These are phyloP conservation scores for Picochlorum costavermella DNA, from an alignment of 139 green algal species.

Conservation along the genomic window DNA sequence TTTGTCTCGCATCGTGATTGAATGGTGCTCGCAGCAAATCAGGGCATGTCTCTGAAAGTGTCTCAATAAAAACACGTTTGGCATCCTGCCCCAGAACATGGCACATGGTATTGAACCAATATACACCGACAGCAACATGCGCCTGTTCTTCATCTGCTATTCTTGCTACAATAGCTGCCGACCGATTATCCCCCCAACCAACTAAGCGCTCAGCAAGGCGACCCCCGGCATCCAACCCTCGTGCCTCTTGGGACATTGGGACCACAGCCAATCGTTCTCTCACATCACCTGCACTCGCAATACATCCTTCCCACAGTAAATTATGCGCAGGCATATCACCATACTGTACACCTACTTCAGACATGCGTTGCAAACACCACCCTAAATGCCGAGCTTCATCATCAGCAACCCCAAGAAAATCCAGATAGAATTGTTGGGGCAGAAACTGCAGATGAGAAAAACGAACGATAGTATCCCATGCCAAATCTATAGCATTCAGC, in stretches of 20 bases:
- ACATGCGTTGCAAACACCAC: constrained; percentile 62
- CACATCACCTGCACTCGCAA: constrained; percentile 22
- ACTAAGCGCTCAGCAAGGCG: constrained; percentile 47
- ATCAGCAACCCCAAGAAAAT: constrained; percentile 77
- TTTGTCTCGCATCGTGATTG: constrained; percentile 25
- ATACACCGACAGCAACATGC: constrained; percentile 63
- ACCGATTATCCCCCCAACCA: constrained; percentile 54
- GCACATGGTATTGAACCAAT: constrained; percentile 62
- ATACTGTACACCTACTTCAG: constrained; percentile 58
- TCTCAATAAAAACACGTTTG: constrained; percentile 19
- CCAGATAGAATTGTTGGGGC: constrained; percentile 53
- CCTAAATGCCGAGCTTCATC: constrained; percentile 70
- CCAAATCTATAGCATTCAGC: constrained; percentile 82
- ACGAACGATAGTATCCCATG: constrained; percentile 71
- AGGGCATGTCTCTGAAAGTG: constrained; percentile 40
- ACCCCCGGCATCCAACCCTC: constrained; percentile 31
- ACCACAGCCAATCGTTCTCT: constrained; percentile 60
- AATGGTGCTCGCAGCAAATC: constrained; percentile 41
- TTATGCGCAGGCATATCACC: constrained; percentile 67
- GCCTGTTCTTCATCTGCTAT: constrained; percentile 67
- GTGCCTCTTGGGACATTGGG: constrained; percentile 57
- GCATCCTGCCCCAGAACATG: constrained; percentile 23
- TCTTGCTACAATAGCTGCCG: constrained; percentile 50
- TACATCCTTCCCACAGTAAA: constrained; percentile 66
- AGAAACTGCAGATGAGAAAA: constrained; percentile 39